Percentiles rank a stretch among this genome's conserved stretches.
Conservation (phyloP, 148 eudicot species). For the Rhododendron williamsianum region DNA sequence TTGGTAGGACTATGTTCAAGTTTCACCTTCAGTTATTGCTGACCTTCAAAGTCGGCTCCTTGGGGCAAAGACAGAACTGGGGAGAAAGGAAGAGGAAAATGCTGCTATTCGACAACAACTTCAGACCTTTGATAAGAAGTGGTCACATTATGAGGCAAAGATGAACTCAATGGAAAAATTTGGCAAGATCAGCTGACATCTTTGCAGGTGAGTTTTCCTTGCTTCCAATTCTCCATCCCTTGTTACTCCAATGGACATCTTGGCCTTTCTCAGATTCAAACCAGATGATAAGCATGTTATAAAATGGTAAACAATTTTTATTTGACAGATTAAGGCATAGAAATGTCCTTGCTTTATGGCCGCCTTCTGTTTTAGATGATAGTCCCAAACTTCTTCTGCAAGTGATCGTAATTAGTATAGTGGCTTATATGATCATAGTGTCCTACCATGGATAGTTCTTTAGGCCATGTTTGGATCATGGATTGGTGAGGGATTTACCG, state of each 20-base stretch:
- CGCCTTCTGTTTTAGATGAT: not conserved
- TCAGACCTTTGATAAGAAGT: conserved; percentile 26
- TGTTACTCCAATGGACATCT: not conserved
- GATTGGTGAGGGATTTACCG: not conserved
- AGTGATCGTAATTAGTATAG: not conserved
- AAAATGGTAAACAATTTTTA: not conserved
- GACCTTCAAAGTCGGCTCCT: conserved; percentile 36
- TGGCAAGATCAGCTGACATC: conserved; percentile 52
- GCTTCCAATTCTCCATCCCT: not conserved
- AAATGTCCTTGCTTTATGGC: not conserved
- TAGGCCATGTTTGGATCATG: not conserved
- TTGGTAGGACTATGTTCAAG: conserved; percentile 22
- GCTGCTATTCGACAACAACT: conserved; percentile 22
- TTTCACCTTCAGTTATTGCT: conserved; percentile 27
- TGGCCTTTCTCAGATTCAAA: conserved; percentile 1
- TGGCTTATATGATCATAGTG: not conserved
- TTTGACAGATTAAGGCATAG: not conserved
- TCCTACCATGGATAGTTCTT: not conserved
- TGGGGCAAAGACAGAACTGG: conserved; percentile 21
- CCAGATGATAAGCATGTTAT: not conserved
- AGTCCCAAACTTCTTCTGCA: not conserved
- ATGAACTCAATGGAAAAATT: conserved; percentile 41
- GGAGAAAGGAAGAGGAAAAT: conserved; percentile 24
- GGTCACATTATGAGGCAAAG: conserved; percentile 35
- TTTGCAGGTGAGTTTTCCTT: conserved; percentile 23